Conservation (phyloP, 2,329 filamentous ascomycete genomes). For the Penicillium freii region DNA sequence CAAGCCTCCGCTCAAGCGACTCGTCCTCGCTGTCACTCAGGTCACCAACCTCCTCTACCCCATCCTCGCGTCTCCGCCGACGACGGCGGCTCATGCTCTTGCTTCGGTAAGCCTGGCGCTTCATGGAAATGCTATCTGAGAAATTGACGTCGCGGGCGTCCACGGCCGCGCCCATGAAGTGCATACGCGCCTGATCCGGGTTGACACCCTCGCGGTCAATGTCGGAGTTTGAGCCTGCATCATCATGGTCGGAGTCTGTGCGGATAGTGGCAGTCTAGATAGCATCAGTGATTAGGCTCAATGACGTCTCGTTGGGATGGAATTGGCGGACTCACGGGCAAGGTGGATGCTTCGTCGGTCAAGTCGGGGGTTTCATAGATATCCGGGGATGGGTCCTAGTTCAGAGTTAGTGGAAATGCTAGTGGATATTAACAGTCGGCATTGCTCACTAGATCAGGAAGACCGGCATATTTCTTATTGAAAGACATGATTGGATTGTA, state of each 20-base stretch:
- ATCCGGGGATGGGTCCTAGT: conserved; percentile 83
- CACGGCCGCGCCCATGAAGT: conserved; percentile 72
- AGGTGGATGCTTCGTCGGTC: conserved; percentile 83
- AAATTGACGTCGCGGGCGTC: conserved; percentile 81
- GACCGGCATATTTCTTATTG: conserved; percentile 76
- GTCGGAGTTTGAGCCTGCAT: conserved; percentile 51
- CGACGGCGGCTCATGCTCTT: conserved; percentile 57
- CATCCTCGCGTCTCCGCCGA: conserved; percentile 49
- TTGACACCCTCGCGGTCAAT: conserved; percentile 76
- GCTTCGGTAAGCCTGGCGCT: conserved; percentile 78
- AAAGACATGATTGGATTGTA: conserved; percentile 58
- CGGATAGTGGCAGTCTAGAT: conserved; percentile 55
- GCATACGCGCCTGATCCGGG: conserved; percentile 73
- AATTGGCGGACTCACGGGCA: conserved; percentile 59
- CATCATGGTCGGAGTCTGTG: conserved; percentile 61
- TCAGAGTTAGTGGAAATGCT: not conserved
- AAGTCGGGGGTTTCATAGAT: conserved; percentile 95
- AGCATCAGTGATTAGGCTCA: conserved; percentile 40
- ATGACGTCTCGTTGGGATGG: not conserved
- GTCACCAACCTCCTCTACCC: conserved; percentile 65
- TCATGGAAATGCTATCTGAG: conserved; percentile 80
- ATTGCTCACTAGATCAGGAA: conserved; percentile 69
- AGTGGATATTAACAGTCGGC: not conserved
- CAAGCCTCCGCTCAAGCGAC: conserved; percentile 72
- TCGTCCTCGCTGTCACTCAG: conserved; percentile 78